Percentiles rank a stretch among this genome's conserved stretches.
phyloP scores from a whole-genome alignment of 2,329 filamentous ascomycete genomes.

The Lasiodiplodia sp. region DNA sequence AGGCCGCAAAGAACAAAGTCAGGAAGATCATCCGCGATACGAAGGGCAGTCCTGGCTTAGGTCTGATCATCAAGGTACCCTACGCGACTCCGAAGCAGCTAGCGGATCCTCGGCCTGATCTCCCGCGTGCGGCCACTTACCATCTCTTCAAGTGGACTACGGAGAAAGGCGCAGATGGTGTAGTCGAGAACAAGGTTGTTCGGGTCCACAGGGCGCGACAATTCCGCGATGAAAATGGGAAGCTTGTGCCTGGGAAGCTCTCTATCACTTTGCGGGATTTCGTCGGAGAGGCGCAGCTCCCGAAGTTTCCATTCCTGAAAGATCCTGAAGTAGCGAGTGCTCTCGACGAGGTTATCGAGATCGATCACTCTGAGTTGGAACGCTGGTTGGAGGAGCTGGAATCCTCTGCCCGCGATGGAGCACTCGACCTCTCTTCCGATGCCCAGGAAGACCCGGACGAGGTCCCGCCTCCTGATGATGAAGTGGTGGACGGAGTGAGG shows the following conservation, averaged over 20 bases:
- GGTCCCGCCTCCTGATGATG: too few relatives aligned
- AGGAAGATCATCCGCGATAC: background rate
- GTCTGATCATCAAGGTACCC: background rate
- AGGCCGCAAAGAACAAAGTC: background rate
- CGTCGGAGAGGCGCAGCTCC: background rate
- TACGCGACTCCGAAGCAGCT: background rate
- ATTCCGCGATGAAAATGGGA: background rate
- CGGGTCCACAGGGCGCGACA: too few relatives aligned
- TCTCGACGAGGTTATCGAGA: too few relatives aligned
- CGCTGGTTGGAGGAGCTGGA: too few relatives aligned
- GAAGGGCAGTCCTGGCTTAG: background rate
- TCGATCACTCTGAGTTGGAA: too few relatives aligned
- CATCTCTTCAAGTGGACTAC: background rate
- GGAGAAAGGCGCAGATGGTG: background rate
- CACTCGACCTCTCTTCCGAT: too few relatives aligned
- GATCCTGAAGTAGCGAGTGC: too few relatives aligned
- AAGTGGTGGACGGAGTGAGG: too few relatives aligned
- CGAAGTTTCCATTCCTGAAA: too few relatives aligned
- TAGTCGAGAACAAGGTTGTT: background rate
- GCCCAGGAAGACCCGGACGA: too few relatives aligned
- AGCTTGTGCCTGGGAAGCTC: background rate
- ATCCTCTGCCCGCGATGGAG: too few relatives aligned
- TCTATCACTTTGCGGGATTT: background rate
- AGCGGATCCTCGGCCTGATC: background rate
- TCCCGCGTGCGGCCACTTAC: background rate